Evolutionary conservation across 495 filamentous ascomycete species (phyloP).

Genomic region (Rostrohypoxylon terebratum): DNA sequence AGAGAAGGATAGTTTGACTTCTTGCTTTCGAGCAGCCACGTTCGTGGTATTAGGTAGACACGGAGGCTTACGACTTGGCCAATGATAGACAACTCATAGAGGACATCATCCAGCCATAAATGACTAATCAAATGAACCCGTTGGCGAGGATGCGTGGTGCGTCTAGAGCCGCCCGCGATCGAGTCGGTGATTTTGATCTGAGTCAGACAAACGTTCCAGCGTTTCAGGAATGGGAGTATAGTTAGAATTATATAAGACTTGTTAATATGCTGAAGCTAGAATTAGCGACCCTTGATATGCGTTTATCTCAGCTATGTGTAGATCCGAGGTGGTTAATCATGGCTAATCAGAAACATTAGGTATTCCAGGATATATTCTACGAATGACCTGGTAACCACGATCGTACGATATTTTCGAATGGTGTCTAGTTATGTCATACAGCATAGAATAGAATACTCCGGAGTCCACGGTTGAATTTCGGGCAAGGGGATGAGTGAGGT

Average conservation of each 20-base stretch:
- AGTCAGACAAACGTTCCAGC: conserved; percentile 12
- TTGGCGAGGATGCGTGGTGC: background rate
- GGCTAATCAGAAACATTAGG: background rate
- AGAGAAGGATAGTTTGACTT: background rate
- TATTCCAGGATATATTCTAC: background rate
- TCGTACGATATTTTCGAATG: background rate
- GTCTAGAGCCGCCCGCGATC: background rate
- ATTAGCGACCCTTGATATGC: conserved; percentile 1
- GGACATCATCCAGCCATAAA: background rate
- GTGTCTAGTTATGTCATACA: background rate
- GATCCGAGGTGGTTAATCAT: background rate
- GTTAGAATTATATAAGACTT: background rate
- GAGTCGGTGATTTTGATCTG: conserved; percentile 23
- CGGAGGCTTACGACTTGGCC: background rate
- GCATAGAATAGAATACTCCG: background rate
- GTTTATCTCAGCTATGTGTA: background rate
- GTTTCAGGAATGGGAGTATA: background rate
- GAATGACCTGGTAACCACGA: background rate
- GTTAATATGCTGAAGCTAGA: background rate
- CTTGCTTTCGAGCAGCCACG: background rate
- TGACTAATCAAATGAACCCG: background rate
- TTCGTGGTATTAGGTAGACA: background rate
- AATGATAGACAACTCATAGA: background rate
- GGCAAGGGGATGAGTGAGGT: background rate
- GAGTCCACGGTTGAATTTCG: conserved; percentile 3